Conservation (phyloP, 495 filamentous ascomycete species). For the Tirmania nivea region DNA sequence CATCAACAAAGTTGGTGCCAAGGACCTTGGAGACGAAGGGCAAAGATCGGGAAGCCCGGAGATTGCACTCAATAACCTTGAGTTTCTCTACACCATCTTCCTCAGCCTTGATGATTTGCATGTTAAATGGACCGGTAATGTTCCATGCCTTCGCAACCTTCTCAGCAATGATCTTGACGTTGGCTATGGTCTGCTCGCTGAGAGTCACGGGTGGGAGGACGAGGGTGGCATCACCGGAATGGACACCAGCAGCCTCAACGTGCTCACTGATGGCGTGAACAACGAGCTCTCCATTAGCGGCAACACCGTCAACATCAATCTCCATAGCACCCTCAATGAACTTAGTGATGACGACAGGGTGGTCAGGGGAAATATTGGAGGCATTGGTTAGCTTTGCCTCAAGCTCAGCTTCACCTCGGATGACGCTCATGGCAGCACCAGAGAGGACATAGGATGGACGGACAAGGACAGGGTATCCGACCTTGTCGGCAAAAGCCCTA, state of each 20-base stretch:
- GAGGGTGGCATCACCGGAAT: conserved; percentile 91
- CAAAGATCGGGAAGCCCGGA: conserved; percentile 92
- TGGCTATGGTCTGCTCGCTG: conserved; percentile 49
- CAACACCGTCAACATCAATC: conserved; percentile 94
- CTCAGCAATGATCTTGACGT: conserved; percentile 80
- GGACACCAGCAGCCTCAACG: conserved; percentile 91
- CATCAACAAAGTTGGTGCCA: conserved; percentile 91
- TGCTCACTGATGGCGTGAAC: conserved; percentile 92
- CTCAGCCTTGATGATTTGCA: conserved; percentile 95
- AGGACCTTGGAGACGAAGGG: conserved; percentile 95
- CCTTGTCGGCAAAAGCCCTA: conserved; percentile 62
- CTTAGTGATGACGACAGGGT: conserved; percentile 97
- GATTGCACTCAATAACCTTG: conserved; percentile 97
- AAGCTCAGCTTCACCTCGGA: conserved; percentile 74
- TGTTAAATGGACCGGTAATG: conserved; percentile 96
- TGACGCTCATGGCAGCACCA: conserved; percentile 98
- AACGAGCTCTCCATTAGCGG: conserved; percentile 63
- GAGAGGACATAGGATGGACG: conserved; percentile 95
- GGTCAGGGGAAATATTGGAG: conserved; percentile 76
- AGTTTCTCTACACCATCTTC: conserved; percentile 52
- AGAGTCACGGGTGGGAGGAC: conserved; percentile 75
- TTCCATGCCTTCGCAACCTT: conserved; percentile 95
- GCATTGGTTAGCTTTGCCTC: conserved; percentile 81
- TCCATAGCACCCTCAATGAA: conserved; percentile 96
- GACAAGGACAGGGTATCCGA: conserved; percentile 83